Conservation (phyloP, 202 grass and related monocot species). For the Dendrocalamus latiflorus region DNA sequence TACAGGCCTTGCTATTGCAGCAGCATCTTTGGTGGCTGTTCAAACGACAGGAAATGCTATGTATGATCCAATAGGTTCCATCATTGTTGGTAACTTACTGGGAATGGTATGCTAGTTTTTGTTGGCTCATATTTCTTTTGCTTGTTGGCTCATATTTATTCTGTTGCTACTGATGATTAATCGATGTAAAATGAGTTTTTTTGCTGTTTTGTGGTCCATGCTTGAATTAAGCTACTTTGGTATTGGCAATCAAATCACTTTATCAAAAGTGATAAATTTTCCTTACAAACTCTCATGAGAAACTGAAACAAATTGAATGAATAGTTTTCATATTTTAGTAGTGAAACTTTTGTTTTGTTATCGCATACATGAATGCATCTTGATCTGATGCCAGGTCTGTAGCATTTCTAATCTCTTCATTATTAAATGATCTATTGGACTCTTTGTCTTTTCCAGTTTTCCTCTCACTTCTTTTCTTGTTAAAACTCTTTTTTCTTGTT, state of each 20-base stretch:
- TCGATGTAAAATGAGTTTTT: neutral
- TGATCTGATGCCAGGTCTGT: neutral
- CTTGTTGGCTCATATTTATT: neutral
- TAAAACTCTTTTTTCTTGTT: neutral
- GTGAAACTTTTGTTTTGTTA: neutral
- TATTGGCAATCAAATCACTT: neutral
- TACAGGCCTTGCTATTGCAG: slow-evolving; percentile 87
- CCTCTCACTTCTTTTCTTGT: neutral
- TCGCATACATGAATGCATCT: neutral
- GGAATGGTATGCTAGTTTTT: slow-evolving; percentile 68
- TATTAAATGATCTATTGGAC: neutral
- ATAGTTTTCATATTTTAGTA: neutral
- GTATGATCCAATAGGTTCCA: slow-evolving; percentile 95
- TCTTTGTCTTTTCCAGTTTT: neutral
- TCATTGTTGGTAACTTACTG: slow-evolving; percentile 90
- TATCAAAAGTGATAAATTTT: neutral
- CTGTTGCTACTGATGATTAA: neutral
- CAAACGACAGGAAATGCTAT: slow-evolving; percentile 90
- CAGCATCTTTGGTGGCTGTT: slow-evolving; percentile 89
- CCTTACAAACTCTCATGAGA: neutral
- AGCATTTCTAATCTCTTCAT: neutral
- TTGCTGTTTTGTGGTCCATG: neutral
- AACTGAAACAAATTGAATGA: neutral
- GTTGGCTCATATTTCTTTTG: slow-evolving; percentile 8
- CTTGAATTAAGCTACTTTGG: neutral